These are phyloP conservation scores for Aspergillus transmontanensis DNA, from an alignment of 2,329 filamentous ascomycete species.

Conservation along the genomic window DNA sequence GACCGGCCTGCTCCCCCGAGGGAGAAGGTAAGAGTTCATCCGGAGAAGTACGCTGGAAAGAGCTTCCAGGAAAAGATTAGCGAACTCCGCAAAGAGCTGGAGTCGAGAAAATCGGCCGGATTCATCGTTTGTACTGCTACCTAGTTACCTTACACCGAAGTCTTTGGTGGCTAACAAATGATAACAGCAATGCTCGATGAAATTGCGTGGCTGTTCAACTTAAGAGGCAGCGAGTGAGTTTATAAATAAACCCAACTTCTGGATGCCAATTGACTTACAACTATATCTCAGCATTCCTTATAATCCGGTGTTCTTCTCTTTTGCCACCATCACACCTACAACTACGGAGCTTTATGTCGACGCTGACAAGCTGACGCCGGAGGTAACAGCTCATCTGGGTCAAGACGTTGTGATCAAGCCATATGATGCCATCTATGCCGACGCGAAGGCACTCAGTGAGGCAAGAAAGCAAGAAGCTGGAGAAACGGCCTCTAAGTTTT, in stretches of 20 bases:
- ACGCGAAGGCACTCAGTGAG: constrained; percentile 67
- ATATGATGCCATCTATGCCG: constrained; percentile 78
- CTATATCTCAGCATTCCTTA: constrained; percentile 70
- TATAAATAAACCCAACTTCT: background rate
- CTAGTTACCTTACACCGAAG: background rate
- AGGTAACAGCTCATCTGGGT: constrained; percentile 70
- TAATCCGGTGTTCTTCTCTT: constrained; percentile 98
- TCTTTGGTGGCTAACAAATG: constrained; percentile 16
- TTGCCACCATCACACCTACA: constrained; percentile 79
- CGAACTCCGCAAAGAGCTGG: constrained; percentile 85
- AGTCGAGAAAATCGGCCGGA: constrained; percentile 83
- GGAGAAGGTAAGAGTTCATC: constrained; percentile 73
- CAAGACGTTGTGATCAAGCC: constrained; percentile 74
- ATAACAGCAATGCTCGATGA: constrained; percentile 80
- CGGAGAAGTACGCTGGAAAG: constrained; percentile 77
- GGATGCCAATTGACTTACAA: constrained; percentile 10
- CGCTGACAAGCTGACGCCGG: constrained; percentile 70
- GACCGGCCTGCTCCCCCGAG: constrained; percentile 73
- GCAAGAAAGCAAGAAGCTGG: constrained; percentile 41
- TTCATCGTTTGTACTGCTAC: constrained; percentile 70
- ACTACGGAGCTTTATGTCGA: constrained; percentile 83
- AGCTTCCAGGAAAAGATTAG: constrained; percentile 78
- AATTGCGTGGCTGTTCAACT: constrained; percentile 97
- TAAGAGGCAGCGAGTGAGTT: constrained; percentile 80
- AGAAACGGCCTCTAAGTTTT: constrained; percentile 63